Evolutionary conservation across 108 stramenopile species (phyloP).

Genomic region (Cyclostephanos invisitatus): DNA sequence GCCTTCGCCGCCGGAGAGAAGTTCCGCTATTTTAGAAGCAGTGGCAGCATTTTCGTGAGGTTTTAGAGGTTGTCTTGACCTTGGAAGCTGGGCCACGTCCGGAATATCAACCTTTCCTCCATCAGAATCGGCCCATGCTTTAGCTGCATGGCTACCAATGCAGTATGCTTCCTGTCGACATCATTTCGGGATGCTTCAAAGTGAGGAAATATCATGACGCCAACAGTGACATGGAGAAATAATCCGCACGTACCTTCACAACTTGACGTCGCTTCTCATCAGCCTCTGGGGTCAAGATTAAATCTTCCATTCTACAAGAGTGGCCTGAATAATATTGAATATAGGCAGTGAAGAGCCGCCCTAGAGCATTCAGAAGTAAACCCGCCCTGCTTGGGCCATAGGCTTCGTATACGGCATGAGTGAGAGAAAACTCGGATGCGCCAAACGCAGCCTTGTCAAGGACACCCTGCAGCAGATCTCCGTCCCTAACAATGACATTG

Average conservation of each 20-base stretch:
- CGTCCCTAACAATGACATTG: conserved; percentile 87
- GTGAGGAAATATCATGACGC: background rate
- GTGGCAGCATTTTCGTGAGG: conserved; percentile 82
- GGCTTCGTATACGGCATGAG: conserved; percentile 96
- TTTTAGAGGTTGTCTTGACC: conserved; percentile 62
- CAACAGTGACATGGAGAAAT: background rate
- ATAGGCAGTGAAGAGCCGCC: conserved; percentile 95
- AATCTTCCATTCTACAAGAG: conserved; percentile 97
- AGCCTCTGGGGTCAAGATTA: conserved; percentile 85
- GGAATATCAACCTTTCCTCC: conserved; percentile 89
- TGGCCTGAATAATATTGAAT: conserved; percentile 95
- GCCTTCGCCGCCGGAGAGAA: conserved; percentile 86
- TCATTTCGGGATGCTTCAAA: conserved; percentile 1
- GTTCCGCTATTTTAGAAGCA: conserved; percentile 72
- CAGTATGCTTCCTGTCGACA: conserved; percentile 68
- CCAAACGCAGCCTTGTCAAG: conserved; percentile 98
- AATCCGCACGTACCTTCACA: conserved; percentile 49
- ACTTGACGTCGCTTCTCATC: conserved; percentile 75
- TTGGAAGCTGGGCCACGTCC: conserved; percentile 44
- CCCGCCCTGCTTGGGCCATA: conserved; percentile 94
- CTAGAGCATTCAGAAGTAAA: conserved; percentile 86
- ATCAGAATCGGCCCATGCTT: conserved; percentile 93
- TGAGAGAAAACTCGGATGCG: conserved; percentile 88
- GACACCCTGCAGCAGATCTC: conserved; percentile 93
- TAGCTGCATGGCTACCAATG: conserved; percentile 79